Percentiles rank a stretch among this genome's conserved stretches.
These are phyloP conservation scores for Fonsecaea multimorphosa DNA, from an alignment of 2,329 filamentous ascomycete species.

Conservation along the genomic window DNA sequence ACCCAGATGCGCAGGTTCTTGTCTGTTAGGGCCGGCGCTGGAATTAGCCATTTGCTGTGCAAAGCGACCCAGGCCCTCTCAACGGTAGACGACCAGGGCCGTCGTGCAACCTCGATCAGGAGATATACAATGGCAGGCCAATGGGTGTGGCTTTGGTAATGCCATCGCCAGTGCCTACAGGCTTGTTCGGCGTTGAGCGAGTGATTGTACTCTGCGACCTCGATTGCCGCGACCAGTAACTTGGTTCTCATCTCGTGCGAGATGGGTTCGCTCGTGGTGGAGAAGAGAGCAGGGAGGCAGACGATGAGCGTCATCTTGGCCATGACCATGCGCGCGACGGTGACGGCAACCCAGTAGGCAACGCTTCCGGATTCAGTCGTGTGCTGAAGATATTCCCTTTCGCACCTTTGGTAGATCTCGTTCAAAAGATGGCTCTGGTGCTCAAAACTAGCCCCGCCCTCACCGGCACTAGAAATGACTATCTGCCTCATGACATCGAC, in stretches of 20 bases:
- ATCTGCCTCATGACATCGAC: conserved; percentile 47
- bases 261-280: conserved; percentile 42
- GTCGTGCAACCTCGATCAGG: conserved; percentile 58
- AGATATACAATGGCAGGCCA: conserved; percentile 66
- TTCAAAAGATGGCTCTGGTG: conserved; percentile 56
- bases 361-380: conserved; percentile 45
- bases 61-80: conserved; percentile 59
- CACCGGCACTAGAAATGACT: conserved; percentile 44
- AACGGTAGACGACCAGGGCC: conserved; percentile 54
- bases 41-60: conserved; percentile 42
- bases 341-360: conserved; percentile 70
- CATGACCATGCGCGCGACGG: conserved; percentile 72
- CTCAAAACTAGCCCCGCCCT: conserved; percentile 45
- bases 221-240: conserved; percentile 48
- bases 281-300: conserved; percentile 68
- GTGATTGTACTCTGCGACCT: conserved; percentile 58
- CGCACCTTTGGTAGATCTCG: conserved; percentile 53
- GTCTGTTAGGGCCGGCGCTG: conserved; percentile 42
- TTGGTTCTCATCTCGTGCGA: conserved; percentile 46
- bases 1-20: conserved; percentile 47
- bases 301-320: conserved; percentile 78
- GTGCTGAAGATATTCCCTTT: conserved; percentile 54
- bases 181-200: conserved; percentile 59
- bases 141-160: conserved; percentile 65
- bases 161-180: conserved; percentile 62